A percentile compares a stretch with the other conserved stretches of the same genome.
These are phyloP conservation scores for Mortierella antarctica DNA, from an alignment of 192 early-diverging fungal species.

Conservation along the genomic window DNA sequence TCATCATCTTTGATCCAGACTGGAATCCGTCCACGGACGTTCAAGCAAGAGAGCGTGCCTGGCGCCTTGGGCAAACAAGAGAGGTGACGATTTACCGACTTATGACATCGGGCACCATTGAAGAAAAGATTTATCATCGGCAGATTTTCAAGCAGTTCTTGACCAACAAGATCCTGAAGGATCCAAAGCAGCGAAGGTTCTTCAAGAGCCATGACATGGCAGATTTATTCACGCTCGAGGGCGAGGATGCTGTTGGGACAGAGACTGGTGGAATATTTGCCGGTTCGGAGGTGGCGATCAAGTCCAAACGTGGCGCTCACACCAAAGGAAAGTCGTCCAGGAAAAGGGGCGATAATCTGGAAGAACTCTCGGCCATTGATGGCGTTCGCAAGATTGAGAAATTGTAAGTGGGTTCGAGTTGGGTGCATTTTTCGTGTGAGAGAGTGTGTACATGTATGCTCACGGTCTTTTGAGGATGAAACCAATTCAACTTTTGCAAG, in stretches of 20 bases:
- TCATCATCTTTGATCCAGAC: constrained; percentile 97
- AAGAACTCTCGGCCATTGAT: constrained; percentile 25
- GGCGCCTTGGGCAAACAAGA: constrained; percentile 91
- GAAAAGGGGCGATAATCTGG: constrained; percentile 25
- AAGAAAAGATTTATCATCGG: constrained; percentile 97
- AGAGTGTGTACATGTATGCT: constrained; percentile 2
- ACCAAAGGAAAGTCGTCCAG: constrained; percentile 18
- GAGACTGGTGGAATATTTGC: constrained; percentile 91
- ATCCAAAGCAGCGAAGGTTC: constrained; percentile 89
- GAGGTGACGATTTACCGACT: constrained; percentile 93
- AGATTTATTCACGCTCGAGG: constrained; percentile 86
- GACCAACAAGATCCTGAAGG: constrained; percentile 95
- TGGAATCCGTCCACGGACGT: constrained; percentile 99
- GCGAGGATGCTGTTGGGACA: constrained; percentile 65
- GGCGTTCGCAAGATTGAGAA: constrained; percentile 29
- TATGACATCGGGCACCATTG: constrained; percentile 95
- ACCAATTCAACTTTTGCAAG: not conserved
- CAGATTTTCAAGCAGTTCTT: constrained; percentile 99
- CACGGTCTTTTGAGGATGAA: not conserved
- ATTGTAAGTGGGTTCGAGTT: constrained; percentile 20
- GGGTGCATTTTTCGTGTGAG: not conserved
- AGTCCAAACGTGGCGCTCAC: constrained; percentile 9
- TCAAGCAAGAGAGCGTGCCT: constrained; percentile 95
- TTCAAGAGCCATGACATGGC: constrained; percentile 87
- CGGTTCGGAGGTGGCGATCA: constrained; percentile 70